phyloP scores from a whole-genome alignment of 768 basidiomycete species.

The Rickenella mellea region DNA sequence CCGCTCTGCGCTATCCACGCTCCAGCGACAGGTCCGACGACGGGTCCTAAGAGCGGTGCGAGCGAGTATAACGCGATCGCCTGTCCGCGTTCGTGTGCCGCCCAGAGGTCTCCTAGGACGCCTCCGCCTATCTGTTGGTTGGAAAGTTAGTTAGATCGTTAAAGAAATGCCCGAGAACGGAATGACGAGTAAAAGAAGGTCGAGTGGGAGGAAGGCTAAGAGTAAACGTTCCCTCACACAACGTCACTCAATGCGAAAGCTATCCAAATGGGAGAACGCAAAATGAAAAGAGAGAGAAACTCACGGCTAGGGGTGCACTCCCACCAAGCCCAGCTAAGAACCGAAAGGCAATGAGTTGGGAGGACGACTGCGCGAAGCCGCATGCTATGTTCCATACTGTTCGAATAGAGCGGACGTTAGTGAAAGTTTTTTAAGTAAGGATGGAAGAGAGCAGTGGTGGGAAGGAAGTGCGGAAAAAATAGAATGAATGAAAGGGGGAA shows the following conservation, averaged over 20 bases:
- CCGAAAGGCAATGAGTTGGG: conserved; percentile 27
- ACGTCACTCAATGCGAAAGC: conserved; percentile 5
- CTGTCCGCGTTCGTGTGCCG: conserved; percentile 49
- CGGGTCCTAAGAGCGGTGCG: conserved; percentile 28
- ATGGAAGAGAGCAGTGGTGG: too few relatives aligned
- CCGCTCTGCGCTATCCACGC: conserved; percentile 29
- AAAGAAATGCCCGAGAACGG: too few relatives aligned
- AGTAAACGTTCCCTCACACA: conserved; percentile 19
- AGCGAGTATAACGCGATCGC: conserved; percentile 50
- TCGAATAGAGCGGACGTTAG: background rate
- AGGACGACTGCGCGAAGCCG: conserved; percentile 25
- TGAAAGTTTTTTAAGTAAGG: background rate
- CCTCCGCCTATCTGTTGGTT: conserved; percentile 27
- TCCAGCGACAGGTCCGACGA: conserved; percentile 52
- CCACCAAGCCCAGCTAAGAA: conserved; percentile 29
- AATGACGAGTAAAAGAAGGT: too few relatives aligned
- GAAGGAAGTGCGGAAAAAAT: too few relatives aligned
- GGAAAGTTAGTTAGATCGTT: too few relatives aligned
- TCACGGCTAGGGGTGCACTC: conserved; percentile 26
- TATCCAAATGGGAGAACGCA: background rate
- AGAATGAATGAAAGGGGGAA: too few relatives aligned
- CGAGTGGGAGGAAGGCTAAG: conserved; percentile 16
- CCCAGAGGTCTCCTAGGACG: conserved; percentile 54
- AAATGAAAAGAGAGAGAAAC: background rate
- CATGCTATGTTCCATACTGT: conserved; percentile 39